Base-by-base conservation (phyloP, 495 filamentous ascomycete species). In the Aspergillus egyptiacus region DNA sequence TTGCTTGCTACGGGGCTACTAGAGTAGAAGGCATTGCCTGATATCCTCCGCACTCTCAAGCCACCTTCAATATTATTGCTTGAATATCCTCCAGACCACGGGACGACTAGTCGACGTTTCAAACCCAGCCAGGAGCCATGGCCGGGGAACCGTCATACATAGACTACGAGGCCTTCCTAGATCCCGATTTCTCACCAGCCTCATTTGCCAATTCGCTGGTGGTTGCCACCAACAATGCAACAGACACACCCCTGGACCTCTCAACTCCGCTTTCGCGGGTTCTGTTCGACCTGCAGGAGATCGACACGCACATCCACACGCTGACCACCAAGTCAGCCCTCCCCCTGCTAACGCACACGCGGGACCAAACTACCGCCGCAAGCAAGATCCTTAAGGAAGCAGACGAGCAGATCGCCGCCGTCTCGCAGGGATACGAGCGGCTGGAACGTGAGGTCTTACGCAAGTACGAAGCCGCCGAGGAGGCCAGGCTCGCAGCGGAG, bases 271-370 rank as follows among this genome's bases (percentile, higher is more conserved):
- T 97, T 28, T 96, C 91, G 2, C 81, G 88, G 38, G 93, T 97
- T 10, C 78, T 97, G 14, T 99, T 99, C 67, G 93, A 99, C 67
- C 80, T 94, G 13, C 93, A 99, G 64, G 93, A 97, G 65, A 84
- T 99, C 51, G 91, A 97, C 67, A 95, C 89, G 1, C 89, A 96
- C 61, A 96, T 97, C 53, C 85, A 97, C 67, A 75, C 77, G 14
- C 78, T 99, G 19, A 95, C 91, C 35, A 93, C 87, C 38, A 81
- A 83, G 56, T 85, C 86, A 38, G 87, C 94, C 11, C 72, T 91
- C 6, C 86, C 89, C 1, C 73, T 97, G n/a, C 77, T 97, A 20
- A 72, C 80, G 14, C 78, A 95, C 67, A 93, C 89, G 20, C 74
- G 80, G 50, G 71, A 76, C 38, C 85, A 91, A 54, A 81, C 81